Base-by-base conservation (phyloP, 1,284 basidiomycete genomes). In the Heimioporus punctisporus region DNA sequence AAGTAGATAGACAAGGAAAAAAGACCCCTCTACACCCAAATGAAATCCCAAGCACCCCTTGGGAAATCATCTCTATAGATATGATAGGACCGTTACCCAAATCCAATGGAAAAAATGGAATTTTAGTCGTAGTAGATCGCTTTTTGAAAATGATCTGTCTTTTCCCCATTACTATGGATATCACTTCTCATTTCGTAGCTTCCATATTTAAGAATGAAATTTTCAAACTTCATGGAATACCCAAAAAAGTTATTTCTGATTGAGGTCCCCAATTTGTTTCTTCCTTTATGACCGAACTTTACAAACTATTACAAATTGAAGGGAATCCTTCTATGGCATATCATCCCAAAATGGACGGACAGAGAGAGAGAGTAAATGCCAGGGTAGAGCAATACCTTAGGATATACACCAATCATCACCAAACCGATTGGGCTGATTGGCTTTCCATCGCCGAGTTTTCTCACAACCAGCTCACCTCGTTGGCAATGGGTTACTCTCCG, bases 51-150 rank as follows among this genome's bases (percentile, higher is more conserved):
- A 2, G n/a, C 5, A 11, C 19, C 1, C 42, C 41, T 3, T 50
- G 42, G 49, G 49, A 50, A 10, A 27, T 44, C 9, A 50, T 50
- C 4, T 37, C 17, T 0, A 5, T 50, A 5, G 42, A 50, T 17
- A 11, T 50, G 1, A 44, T 50, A 0, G 30, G 41, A 10, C 37
- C 37, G 6, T 17, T 39, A 19, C 37, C 17, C 6, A 19, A 39
- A 39, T 12, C 10, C 8, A 10, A 50, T 15, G 49, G 49, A 44
- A 71, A 60, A 31, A 61, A 80, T 52, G 46, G 62, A 0, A 72
- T 82, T 31, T 51, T 78, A 2, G 71, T 74, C 1, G 52, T 78
- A 0, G 69, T 76, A 0, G 73, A 80, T 54, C 47, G 59, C 0
- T 65, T 77, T 15, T 72, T 65, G 0, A 77, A 64, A 19, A 63